Conservation (phyloP, 768 basidiomycete species). For the Cystofilobasidium bisporidii region DNA sequence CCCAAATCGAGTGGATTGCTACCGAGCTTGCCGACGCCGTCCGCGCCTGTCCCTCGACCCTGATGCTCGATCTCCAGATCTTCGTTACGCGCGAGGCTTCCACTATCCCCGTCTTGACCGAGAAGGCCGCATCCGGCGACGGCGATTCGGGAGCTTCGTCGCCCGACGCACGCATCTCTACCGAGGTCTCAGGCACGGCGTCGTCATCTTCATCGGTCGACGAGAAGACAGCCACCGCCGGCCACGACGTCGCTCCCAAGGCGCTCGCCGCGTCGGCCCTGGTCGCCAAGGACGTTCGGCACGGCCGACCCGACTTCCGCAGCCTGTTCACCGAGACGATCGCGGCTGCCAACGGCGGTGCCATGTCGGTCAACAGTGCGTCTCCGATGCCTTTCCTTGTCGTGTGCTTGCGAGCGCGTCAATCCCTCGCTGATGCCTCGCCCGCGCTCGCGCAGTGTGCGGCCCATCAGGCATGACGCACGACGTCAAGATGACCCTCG, state of each 20-base stretch:
- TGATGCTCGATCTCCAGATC: not conserved
- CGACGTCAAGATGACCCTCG: not conserved
- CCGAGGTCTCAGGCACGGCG: not conserved
- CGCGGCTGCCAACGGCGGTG: not conserved
- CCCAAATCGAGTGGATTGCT: constrained; percentile 1
- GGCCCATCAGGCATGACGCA: not conserved
- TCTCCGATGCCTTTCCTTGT: not conserved
- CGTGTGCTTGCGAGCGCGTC: not conserved
- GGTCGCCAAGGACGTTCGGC: not conserved
- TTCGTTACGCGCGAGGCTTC: not conserved
- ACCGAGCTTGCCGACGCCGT: not conserved
- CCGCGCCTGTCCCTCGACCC: not conserved
- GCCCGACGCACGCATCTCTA: not conserved
- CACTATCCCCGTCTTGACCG: not conserved
- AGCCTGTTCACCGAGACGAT: not conserved
- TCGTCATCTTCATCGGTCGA: not conserved
- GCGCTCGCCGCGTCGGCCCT: not conserved
- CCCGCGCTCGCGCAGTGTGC: not conserved
- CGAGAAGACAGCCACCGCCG: not conserved
- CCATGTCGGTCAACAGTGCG: not conserved
- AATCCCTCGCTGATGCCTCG: not conserved
- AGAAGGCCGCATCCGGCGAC: not conserved
- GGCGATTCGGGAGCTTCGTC: not conserved
- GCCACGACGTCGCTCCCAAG: too few relatives aligned
- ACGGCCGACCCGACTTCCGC: not conserved